Evolutionary conservation across 306 rosid species (phyloP), one percentile per base, ranked within the genome.

Genomic region (Cicer cuneatum): DNA sequence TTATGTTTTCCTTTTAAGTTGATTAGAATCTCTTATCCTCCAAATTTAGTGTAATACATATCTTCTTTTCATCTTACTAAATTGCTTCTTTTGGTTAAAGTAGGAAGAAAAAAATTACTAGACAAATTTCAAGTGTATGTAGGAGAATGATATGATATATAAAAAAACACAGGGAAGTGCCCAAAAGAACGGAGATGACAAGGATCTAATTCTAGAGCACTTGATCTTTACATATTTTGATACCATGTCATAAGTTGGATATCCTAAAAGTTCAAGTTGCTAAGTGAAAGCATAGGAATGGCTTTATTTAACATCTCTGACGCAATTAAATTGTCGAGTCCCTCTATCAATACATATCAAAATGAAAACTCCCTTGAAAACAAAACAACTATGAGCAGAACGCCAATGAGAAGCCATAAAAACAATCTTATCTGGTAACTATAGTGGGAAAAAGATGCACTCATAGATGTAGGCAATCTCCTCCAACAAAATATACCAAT

Each of bases 311-410:
- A 13, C 16, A 47, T 47, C 16, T 47, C 16, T 47, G n/a, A 47
- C 53, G 10, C 12, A 12, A 47, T 15, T 47, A 47, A 47, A 12
- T 15, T 47, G 53, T 47, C 15, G 12, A 47, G 16, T 47, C 49
- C n/a, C 53, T 47, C 53, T 24, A 24, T 24, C 33, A 24, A 24
- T 12, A 47, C 53, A 13, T 12, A 47, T 47, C 15, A 12, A 13
- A 11, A 47, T 47, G 52, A 47, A 47, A 63, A 39, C 69, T 16
- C 51, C 69, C 47, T 39, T 64, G 51, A 19, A 19, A 19, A 19
- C 21, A 21, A 41, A 64, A 64, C 69, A 64, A 64, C 37, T 24
- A 64, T 64, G 69, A 63, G 53, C 53, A 13, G 53, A 48, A 48
- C 18, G n/a, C 53, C 18, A 48, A 7, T 48, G 53, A 12, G 53